Conservation (phyloP, 495 filamentous ascomycete genomes). For the Neurospora sp. region DNA sequence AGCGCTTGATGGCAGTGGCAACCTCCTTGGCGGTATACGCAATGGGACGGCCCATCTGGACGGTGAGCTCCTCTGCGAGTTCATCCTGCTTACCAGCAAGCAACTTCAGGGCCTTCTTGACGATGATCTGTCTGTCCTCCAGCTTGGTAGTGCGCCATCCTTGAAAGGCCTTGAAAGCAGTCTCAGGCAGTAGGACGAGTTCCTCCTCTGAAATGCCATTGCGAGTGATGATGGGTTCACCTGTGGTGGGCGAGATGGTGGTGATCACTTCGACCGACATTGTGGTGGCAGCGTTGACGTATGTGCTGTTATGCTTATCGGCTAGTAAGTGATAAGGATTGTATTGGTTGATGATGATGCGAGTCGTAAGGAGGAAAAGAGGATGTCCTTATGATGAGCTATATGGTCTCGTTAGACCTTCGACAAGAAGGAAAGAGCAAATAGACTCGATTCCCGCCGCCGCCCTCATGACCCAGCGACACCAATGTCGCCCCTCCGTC, state of each 20-base stretch:
- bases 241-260: constrained; percentile 83
- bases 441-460: not conserved
- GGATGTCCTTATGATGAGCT: not conserved
- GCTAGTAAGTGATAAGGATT: not conserved
- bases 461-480: not conserved
- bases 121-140: constrained; percentile 59
- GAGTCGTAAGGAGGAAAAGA: not conserved
- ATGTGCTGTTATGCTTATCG: not conserved
- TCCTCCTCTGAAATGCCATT: constrained; percentile 58
- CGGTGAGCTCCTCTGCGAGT: constrained; percentile 72
- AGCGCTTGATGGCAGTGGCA: constrained; percentile 67
- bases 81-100: constrained; percentile 64
- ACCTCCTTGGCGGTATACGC: constrained; percentile 75
- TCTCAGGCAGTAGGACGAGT: constrained; percentile 52
- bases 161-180: constrained; percentile 61
- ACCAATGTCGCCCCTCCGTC: not conserved
- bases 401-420: not conserved
- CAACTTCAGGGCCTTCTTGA: constrained; percentile 61
- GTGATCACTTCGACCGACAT: constrained; percentile 78
- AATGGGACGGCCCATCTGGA: constrained; percentile 92
- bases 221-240: constrained; percentile 64
- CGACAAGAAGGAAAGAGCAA: not conserved
- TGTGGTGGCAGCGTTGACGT: constrained; percentile 2
- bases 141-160: constrained; percentile 57
- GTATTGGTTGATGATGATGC: not conserved